A percentile compares a stretch with the other conserved stretches of the same genome.
These are phyloP conservation scores for Chamaecrista fasciculata DNA, from an alignment of 306 rosid genomes.

Conservation along the genomic window DNA sequence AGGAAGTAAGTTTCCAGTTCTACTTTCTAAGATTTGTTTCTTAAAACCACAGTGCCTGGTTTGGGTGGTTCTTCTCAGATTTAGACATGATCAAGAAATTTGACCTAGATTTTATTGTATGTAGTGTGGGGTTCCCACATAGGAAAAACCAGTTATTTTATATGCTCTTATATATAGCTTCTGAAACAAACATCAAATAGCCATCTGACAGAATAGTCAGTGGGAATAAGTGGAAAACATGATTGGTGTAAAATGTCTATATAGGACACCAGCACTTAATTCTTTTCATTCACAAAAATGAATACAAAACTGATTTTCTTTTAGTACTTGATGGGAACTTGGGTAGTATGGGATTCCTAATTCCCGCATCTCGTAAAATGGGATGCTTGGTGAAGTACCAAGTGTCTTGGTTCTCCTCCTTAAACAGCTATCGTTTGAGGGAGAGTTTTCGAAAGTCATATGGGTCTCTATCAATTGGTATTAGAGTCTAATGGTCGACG, in stretches of 20 bases:
- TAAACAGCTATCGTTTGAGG: no score
- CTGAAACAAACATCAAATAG: background rate
- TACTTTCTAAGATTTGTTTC: conserved; percentile 6
- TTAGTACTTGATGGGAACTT: no score
- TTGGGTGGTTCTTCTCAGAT: conserved; percentile 17
- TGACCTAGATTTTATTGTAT: background rate
- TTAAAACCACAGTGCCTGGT: conserved; percentile 6
- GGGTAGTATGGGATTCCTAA: no score
- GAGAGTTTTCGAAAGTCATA: no score
- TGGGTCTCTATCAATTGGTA: no score
- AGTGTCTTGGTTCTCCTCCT: no score
- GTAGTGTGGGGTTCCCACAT: background rate
- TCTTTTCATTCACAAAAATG: conserved; percentile 7
- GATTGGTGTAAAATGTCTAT: background rate
- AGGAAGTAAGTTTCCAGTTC: conserved; percentile 58
- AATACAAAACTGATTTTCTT: background rate
- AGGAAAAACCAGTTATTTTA: background rate
- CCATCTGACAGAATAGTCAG: background rate
- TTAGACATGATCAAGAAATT: background rate
- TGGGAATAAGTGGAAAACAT: background rate
- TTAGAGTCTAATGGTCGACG: no score
- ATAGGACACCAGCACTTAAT: background rate
- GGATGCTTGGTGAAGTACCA: no score
- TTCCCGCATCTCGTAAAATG: no score
- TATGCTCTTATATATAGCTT: background rate